Evolutionary conservation across 1,284 basidiomycete genomes (phyloP), one percentile per base, ranked within the genome.

Genomic region (Afroboletus lepidellus): DNA sequence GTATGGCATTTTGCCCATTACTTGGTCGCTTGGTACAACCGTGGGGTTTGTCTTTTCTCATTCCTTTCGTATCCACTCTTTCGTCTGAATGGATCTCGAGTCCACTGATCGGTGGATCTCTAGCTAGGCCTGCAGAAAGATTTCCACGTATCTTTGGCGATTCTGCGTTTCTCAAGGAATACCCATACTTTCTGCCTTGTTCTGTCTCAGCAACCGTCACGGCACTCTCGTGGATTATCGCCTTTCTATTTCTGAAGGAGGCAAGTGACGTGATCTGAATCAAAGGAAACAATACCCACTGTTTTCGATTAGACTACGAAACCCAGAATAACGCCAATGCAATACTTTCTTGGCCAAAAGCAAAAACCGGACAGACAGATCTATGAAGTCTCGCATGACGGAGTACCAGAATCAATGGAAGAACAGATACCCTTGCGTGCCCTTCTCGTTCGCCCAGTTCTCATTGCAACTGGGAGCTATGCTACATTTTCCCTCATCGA

Each of bases 141-240:
- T 86, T 84, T 55, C 85, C 81, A 0, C 50, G 53, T 0, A 25
- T 77, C 0, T 87, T 87, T 61, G 76, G 76, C 9, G 50, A 67
- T 56, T 69, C 66, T 0, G 55, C 63, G 36, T 85, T 88, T 59
- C 73, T 82, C 72, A 74, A 72, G 46, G 63, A 76, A 48, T 84
- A 80, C 66, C 85, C 85, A 0, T 87, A 88, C 69, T 86, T 87
- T 60, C 72, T 88, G 8, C 80, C 85, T 0, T 87, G 84, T 62
- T 61, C 79, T 3, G 76, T 78, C 3, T 69, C 79, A 0, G 79
- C 82, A 0, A 71, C 69, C 15, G 70, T 83, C 57, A 76, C 79
- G 1, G 70, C 74, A 13, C 41, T 77, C 1, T 67, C 76, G 3
- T 78, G 79, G 57, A 32, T 81, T 21, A 60, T 83, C 7, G 74